A percentile compares a stretch with the other conserved stretches of the same genome.
These are phyloP conservation scores for Kodamaea arcana DNA, from an alignment of 1,139 yeast species.

Conservation along the genomic window DNA sequence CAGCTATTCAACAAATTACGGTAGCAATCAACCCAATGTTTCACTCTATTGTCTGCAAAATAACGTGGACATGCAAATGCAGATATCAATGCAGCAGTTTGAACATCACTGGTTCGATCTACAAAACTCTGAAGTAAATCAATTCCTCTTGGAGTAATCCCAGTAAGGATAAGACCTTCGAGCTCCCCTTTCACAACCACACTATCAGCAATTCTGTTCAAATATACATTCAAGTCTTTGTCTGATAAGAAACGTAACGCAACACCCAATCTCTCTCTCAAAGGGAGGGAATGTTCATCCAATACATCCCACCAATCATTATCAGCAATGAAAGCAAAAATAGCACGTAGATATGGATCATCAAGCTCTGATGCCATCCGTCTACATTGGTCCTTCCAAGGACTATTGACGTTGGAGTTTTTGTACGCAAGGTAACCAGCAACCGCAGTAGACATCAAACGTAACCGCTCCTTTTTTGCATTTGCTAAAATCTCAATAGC, in stretches of 20 bases:
- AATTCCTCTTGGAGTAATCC: constrained; percentile 79
- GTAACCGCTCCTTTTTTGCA: constrained; percentile 57
- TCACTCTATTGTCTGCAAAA: constrained; percentile 65
- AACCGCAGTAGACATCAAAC: constrained; percentile 88
- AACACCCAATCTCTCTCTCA: constrained; percentile 84
- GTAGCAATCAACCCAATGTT: constrained; percentile 75
- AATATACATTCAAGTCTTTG: constrained; percentile 62
- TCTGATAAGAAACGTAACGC: constrained; percentile 84
- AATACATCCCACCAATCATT: constrained; percentile 96
- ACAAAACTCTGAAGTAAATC: constrained; percentile 83
- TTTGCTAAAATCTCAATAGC: constrained; percentile 69
- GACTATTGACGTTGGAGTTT: constrained; percentile 57
- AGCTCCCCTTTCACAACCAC: constrained; percentile 78
- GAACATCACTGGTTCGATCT: constrained; percentile 86
- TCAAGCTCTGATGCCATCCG: constrained; percentile 81
- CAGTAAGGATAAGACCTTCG: constrained; percentile 87
- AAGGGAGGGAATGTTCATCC: constrained; percentile 83
- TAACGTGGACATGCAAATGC: constrained; percentile 82
- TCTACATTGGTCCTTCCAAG: constrained; percentile 94
- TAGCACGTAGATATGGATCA: constrained; percentile 85
- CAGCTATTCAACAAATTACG: constrained; percentile 76
- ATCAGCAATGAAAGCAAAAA: constrained; percentile 91
- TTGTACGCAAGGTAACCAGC: constrained; percentile 87
- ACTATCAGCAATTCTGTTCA: constrained; percentile 64
- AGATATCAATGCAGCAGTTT: constrained; percentile 81